Conservation (phyloP, 192 early-diverging fungal species). For the Coemansia sp. region DNA sequence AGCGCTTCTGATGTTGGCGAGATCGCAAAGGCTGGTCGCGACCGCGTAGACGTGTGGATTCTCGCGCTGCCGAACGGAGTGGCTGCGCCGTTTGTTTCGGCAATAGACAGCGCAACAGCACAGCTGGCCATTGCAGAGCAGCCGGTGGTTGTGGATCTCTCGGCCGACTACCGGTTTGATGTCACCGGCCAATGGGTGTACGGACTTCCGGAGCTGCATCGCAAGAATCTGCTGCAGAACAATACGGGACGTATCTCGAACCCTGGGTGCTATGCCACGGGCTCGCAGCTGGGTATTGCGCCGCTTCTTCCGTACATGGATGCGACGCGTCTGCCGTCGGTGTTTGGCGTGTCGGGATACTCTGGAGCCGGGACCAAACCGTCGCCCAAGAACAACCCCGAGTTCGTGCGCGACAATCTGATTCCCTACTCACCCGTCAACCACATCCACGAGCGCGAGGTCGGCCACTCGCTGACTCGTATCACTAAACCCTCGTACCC, state of each 20-base stretch:
- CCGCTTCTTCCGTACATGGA: conserved; percentile 77
- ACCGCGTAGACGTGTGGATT: conserved; percentile 92
- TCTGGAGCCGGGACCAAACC: conserved; percentile 98
- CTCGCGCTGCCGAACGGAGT: conserved; percentile 96
- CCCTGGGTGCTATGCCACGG: conserved; percentile 99
- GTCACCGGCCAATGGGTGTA: conserved; percentile 78
- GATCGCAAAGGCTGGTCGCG: conserved; percentile 52
- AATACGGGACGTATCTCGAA: conserved; percentile 80
- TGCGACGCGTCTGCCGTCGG: conserved; percentile 61
- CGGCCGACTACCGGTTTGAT: conserved; percentile 92
- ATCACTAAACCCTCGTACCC: conserved; percentile 5
- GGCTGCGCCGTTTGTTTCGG: conserved; percentile 89
- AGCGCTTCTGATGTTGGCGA: conserved; percentile 67
- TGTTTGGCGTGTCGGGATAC: conserved; percentile 97
- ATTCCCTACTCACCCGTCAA: conserved; percentile 90
- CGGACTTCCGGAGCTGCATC: conserved; percentile 84
- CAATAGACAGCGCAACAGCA: conserved; percentile 58
- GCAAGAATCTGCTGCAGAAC: conserved; percentile 55
- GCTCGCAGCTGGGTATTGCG: conserved; percentile 85
- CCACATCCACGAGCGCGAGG: conserved; percentile 97
- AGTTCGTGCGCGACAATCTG: conserved; percentile 83
- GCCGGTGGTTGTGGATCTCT: conserved; percentile 82
- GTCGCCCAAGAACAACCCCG: conserved; percentile 92
- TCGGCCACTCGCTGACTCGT: conserved; percentile 69
- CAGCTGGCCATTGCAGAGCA: conserved; percentile 53